phyloP scores from a whole-genome alignment of 768 basidiomycete species.

The Nevesoporus exiguus region DNA sequence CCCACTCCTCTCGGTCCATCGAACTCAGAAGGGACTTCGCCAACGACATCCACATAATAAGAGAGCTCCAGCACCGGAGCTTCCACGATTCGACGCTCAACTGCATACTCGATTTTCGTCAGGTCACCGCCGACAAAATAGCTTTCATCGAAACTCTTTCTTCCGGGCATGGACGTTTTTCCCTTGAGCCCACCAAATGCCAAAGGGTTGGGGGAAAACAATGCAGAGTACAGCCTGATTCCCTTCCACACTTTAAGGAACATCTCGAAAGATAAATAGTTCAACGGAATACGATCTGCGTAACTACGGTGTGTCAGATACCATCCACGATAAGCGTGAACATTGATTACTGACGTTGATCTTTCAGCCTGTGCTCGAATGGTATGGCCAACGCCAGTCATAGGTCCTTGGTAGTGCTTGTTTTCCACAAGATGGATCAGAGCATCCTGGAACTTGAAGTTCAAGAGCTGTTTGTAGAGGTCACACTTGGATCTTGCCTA shows the following conservation, averaged over 20 bases:
- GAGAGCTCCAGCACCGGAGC: constrained; percentile 72
- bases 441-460: constrained; percentile 65
- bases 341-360: constrained; percentile 27
- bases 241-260: constrained; percentile 57
- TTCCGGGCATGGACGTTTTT: constrained; percentile 1
- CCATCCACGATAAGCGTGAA: not conserved
- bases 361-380: constrained; percentile 55
- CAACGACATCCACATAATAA: constrained; percentile 85
- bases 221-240: constrained; percentile 39
- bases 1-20: constrained; percentile 30
- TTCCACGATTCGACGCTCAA: constrained; percentile 80
- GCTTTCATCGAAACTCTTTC: constrained; percentile 46
- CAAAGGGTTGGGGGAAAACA: constrained; percentile 27
- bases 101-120: constrained; percentile 73
- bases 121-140: constrained; percentile 56
- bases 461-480: constrained; percentile 75
- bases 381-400: constrained; percentile 62
- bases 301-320: constrained; percentile 20
- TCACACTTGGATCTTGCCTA: constrained; percentile 82
- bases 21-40: constrained; percentile 55
- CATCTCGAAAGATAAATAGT: constrained; percentile 37
- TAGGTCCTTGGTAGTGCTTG: constrained; percentile 64
- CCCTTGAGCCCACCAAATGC: not conserved
- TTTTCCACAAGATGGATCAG: constrained; percentile 71
- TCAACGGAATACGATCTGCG: constrained; percentile 25